phyloP scores from a whole-genome alignment of 2,329 filamentous ascomycete species.

The Metarhizium humberi region DNA sequence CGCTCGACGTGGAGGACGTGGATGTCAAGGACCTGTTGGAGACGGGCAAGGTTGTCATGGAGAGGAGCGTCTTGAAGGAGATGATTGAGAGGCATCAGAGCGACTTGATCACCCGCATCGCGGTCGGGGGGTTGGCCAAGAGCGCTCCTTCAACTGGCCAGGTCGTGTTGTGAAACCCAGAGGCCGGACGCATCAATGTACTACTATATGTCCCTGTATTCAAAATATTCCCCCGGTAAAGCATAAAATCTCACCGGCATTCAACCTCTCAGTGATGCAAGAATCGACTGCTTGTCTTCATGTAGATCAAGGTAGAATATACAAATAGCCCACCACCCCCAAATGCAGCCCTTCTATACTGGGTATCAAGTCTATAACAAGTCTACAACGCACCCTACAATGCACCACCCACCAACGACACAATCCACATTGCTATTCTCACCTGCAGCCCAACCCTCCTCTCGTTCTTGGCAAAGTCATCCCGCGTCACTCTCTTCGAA shows the following conservation, averaged over 20 bases:
- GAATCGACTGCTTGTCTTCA: no score
- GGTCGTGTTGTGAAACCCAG: conserved; percentile 1
- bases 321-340: neutral
- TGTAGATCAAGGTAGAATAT: neutral
- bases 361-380: neutral
- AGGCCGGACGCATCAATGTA: neutral
- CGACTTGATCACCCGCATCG: conserved; percentile 46
- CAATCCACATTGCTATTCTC: conserved; percentile 87
- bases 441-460: conserved; percentile 80
- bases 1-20: conserved; percentile 65
- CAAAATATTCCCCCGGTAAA: no score
- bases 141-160: conserved; percentile 24
- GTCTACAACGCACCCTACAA: conserved; percentile 39
- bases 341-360: neutral
- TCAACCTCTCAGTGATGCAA: neutral
- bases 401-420: conserved; percentile 77
- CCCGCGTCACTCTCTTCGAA: conserved; percentile 56
- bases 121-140: conserved; percentile 29
- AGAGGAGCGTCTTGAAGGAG: conserved; percentile 67
- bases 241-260: neutral
- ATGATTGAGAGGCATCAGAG: conserved; percentile 66
- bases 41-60: conserved; percentile 75
- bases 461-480: conserved; percentile 74
- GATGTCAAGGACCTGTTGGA: conserved; percentile 94
- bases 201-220: neutral